Percentiles rank a stretch among this genome's conserved stretches.
phyloP scores from a whole-genome alignment of 2,329 filamentous ascomycete genomes.

The Leptographium flavum region DNA sequence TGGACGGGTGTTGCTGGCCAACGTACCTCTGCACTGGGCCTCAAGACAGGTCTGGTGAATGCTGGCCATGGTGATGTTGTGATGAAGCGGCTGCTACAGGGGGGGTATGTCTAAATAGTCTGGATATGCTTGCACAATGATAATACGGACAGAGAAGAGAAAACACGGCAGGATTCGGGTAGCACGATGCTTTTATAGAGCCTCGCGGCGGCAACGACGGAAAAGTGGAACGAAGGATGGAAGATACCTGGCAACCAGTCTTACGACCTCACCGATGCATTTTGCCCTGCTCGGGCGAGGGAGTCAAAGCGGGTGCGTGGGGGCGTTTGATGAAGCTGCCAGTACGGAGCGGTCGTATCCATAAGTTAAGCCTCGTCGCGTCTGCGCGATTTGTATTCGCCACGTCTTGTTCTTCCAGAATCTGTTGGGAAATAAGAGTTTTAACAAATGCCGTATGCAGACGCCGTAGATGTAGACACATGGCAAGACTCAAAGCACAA shows the following conservation, averaged over 20 bases:
- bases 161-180: not conserved
- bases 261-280: not conserved
- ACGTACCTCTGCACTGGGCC: slow-evolving; percentile 3
- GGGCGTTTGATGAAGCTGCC: not conserved
- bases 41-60: not conserved
- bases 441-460: too few relatives aligned
- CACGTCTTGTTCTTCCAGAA: too few relatives aligned
- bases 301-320: not conserved
- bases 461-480: too few relatives aligned
- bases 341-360: too few relatives aligned
- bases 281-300: not conserved
- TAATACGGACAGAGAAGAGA: too few relatives aligned
- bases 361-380: too few relatives aligned
- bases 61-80: not conserved
- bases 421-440: too few relatives aligned
- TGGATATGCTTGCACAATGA: too few relatives aligned
- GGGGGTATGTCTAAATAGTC: too few relatives aligned
- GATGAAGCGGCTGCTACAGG: too few relatives aligned
- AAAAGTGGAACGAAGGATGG: not conserved
- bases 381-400: too few relatives aligned
- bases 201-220: not conserved
- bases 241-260: not conserved
- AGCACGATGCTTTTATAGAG: not conserved
- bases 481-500: too few relatives aligned
- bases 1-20: not conserved